Conservation (phyloP, 2,329 filamentous ascomycete genomes). For the Diaporthe destruens region DNA sequence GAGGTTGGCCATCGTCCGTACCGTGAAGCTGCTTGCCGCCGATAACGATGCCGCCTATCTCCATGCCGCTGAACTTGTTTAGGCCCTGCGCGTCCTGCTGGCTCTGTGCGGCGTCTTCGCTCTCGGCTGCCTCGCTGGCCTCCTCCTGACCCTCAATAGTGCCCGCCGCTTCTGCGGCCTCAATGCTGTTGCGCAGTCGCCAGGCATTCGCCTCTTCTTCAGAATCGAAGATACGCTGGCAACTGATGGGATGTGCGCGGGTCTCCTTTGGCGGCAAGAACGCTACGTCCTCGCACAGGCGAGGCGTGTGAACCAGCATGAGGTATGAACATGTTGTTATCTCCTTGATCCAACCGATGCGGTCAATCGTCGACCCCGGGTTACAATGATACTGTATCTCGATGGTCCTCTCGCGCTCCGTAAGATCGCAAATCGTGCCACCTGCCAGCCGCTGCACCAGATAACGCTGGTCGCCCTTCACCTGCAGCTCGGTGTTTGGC, state of each 20-base stretch:
- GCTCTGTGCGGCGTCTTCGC: slow-evolving; percentile 27
- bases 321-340: slow-evolving; percentile 91
- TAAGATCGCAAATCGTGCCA: slow-evolving; percentile 89
- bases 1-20: slow-evolving; percentile 62
- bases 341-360: slow-evolving; percentile 94
- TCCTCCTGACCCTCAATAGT: slow-evolving; percentile 44
- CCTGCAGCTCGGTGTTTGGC: slow-evolving; percentile 75
- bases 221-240: slow-evolving; percentile 74
- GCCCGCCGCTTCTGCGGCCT: slow-evolving; percentile 52
- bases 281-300: slow-evolving; percentile 87
- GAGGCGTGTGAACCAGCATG: slow-evolving; percentile 92
- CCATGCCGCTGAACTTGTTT: slow-evolving; percentile 50
- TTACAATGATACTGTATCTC: slow-evolving; percentile 88
- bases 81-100: slow-evolving; percentile 16
- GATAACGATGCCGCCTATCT: slow-evolving; percentile 66
- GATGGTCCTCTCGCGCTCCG: slow-evolving; percentile 82
- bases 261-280: slow-evolving; percentile 86
- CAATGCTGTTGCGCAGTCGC: slow-evolving; percentile 53
- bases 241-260: slow-evolving; percentile 81
- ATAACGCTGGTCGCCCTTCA: slow-evolving; percentile 87
- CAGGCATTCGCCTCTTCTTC: slow-evolving; percentile 62
- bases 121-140: slow-evolving; percentile 38
- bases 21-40: slow-evolving; percentile 63
- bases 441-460: slow-evolving; percentile 84
- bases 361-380: slow-evolving; percentile 77